phyloP scores from a whole-genome alignment of 2,329 filamentous ascomycete species.

The Ophiostoma sp. region DNA sequence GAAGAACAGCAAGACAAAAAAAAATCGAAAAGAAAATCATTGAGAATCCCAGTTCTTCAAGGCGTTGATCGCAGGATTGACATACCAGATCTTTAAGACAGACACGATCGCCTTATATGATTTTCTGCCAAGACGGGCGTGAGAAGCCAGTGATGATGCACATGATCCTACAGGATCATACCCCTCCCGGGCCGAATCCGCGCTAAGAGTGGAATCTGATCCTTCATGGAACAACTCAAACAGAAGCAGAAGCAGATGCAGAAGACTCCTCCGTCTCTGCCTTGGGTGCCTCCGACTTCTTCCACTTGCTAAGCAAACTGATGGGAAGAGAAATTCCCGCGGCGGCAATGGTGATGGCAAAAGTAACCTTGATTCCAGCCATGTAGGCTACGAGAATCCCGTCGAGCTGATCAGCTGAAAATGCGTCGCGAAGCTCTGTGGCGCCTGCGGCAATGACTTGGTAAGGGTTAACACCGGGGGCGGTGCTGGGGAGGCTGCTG shows the following conservation, averaged over 20 bases:
- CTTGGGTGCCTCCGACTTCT: conserved; percentile 23
- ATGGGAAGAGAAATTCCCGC: conserved; percentile 30
- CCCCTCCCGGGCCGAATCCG: background rate
- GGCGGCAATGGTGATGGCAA: conserved; percentile 26
- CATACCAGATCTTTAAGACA: background rate
- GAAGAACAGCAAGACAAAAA: too few relatives aligned
- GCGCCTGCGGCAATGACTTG: conserved; percentile 37
- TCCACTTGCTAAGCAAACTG: conserved; percentile 29
- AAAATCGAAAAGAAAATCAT: too few relatives aligned
- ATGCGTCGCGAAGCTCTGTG: conserved; percentile 47
- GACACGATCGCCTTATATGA: background rate
- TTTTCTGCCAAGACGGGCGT: background rate
- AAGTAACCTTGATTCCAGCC: conserved; percentile 35
- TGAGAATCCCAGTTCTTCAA: too few relatives aligned
- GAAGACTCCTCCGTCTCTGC: background rate
- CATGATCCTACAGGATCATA: background rate
- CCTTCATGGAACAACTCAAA: background rate
- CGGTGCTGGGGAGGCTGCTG: conserved; percentile 27
- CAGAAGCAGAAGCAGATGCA: background rate
- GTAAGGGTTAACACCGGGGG: conserved; percentile 21
- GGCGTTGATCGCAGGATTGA: too few relatives aligned
- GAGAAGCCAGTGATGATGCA: background rate
- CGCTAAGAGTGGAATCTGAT: background rate
- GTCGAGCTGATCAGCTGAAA: conserved; percentile 40
- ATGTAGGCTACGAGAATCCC: conserved; percentile 55